Evolutionary conservation across 345 rosid genomes (phyloP).

Genomic region (Fremontodendron californicum): DNA sequence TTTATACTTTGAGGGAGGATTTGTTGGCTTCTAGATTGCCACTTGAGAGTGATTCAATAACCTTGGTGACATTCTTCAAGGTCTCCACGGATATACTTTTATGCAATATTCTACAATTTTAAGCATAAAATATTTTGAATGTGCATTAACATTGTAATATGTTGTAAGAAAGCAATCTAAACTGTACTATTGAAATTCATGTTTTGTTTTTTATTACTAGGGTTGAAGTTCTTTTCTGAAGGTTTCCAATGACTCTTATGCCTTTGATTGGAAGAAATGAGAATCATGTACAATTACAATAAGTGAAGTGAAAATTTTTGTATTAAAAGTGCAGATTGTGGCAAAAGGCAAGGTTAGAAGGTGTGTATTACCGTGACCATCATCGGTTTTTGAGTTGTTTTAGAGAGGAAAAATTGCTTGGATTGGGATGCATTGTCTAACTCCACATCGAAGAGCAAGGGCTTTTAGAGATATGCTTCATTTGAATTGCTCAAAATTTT

Average conservation of each 20-base stretch:
- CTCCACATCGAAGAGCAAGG: not conserved
- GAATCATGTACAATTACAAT: not conserved
- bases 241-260: not conserved
- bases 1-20: not conserved
- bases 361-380: not conserved
- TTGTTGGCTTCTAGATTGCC: constrained; percentile 6
- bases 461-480: no score
- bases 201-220: not conserved
- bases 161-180: not conserved
- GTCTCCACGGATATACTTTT: not conserved
- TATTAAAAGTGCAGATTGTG: not conserved
- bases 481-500: not conserved
- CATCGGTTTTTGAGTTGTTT: not conserved
- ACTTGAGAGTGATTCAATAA: not conserved
- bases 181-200: not conserved
- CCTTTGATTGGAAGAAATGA: not conserved
- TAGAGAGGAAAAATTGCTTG: not conserved
- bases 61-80: not conserved
- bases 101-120: not conserved
- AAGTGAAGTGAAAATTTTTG: not conserved
- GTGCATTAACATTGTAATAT: not conserved
- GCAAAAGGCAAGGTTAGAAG: not conserved
- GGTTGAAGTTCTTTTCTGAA: not conserved
- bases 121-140: constrained; percentile 11
- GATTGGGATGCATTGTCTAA: not conserved